Conservation (phyloP, 2,329 filamentous ascomycete species). For the Massarina eburnea region DNA sequence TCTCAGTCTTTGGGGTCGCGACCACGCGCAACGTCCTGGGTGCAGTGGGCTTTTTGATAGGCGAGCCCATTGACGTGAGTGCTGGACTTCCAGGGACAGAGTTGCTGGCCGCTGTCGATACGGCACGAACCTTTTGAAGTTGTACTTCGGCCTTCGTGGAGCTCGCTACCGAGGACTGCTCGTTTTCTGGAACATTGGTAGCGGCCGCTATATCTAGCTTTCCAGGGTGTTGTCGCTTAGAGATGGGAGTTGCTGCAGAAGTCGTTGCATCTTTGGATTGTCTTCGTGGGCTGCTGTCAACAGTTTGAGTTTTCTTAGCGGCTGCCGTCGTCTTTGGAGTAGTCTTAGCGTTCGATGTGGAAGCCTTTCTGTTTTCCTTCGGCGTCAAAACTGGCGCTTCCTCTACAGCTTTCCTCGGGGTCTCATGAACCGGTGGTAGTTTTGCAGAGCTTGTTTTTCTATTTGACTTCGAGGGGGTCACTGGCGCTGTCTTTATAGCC, state of each 20-base stretch:
- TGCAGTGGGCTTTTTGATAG: constrained; percentile 43
- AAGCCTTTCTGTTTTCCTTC: constrained; percentile 20
- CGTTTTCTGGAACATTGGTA: constrained; percentile 24
- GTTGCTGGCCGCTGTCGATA: constrained; percentile 48
- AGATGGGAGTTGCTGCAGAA: constrained; percentile 12
- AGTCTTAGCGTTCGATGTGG: constrained; percentile 18
- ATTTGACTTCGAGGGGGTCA: constrained; percentile 23
- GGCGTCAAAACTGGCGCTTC: constrained; percentile 3
- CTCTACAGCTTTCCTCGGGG: constrained; percentile 15
- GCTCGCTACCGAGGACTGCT: constrained; percentile 14
- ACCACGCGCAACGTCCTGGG: constrained; percentile 71
- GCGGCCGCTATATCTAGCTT: constrained; percentile 52
- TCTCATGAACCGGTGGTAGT: constrained; percentile 13
- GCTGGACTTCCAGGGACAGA: constrained; percentile 55
- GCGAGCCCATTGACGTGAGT: constrained; percentile 52
- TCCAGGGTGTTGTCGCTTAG: constrained; percentile 47
- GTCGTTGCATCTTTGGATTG: constrained; percentile 7
- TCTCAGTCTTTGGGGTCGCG: constrained; percentile 65
- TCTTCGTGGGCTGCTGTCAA: constrained; percentile 21
- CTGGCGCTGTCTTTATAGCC: constrained; percentile 10
- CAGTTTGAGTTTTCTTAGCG: constrained; percentile 17
- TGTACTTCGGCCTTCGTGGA: constrained; percentile 25
- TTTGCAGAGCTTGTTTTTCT: constrained; percentile 14
- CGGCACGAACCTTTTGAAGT: constrained; percentile 25
- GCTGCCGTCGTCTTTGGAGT: constrained; percentile 21